Conservation (phyloP, 2,329 filamentous ascomycete species). For the Colletotrichum gloeosporioides region DNA sequence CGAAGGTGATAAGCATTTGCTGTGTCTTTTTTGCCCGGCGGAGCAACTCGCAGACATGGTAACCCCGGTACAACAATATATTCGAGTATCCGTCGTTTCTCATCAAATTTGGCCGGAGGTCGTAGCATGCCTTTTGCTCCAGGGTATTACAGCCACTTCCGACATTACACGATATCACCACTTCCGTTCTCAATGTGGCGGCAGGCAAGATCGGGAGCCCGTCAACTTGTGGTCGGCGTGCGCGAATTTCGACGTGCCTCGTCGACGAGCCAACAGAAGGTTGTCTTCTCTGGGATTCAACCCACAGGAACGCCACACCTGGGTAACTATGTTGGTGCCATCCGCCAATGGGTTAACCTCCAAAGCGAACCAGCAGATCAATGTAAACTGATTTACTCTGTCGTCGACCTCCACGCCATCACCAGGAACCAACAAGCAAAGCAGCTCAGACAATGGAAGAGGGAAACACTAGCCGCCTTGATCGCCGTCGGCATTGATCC, state of each 20-base stretch:
- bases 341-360: slow-evolving; percentile 84
- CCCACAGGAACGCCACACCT: slow-evolving; percentile 93
- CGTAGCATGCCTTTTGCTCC: background rate
- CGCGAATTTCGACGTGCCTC: background rate
- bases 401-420: slow-evolving; percentile 94
- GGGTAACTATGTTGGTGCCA: slow-evolving; percentile 92
- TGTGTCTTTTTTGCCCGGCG: background rate
- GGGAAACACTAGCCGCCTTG: slow-evolving; percentile 79
- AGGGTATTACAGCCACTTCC: background rate
- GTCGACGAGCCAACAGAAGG: slow-evolving; percentile 30
- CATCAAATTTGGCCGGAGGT: background rate
- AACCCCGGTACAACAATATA: background rate
- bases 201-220: background rate
- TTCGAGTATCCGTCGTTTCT: background rate
- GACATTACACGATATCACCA: background rate
- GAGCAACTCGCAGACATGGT: background rate
- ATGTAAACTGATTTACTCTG: slow-evolving; percentile 77
- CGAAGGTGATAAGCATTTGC: background rate
- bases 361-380: slow-evolving; percentile 66
- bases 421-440: slow-evolving; percentile 74
- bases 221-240: background rate
- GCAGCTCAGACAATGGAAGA: slow-evolving; percentile 67
- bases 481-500: slow-evolving; percentile 86
- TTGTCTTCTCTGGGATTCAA: slow-evolving; percentile 96
- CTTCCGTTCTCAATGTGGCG: slow-evolving; percentile 1